Evolutionary conservation across 1,284 basidiomycete species (phyloP).

Genomic region (Ceratobasidium sp.): DNA sequence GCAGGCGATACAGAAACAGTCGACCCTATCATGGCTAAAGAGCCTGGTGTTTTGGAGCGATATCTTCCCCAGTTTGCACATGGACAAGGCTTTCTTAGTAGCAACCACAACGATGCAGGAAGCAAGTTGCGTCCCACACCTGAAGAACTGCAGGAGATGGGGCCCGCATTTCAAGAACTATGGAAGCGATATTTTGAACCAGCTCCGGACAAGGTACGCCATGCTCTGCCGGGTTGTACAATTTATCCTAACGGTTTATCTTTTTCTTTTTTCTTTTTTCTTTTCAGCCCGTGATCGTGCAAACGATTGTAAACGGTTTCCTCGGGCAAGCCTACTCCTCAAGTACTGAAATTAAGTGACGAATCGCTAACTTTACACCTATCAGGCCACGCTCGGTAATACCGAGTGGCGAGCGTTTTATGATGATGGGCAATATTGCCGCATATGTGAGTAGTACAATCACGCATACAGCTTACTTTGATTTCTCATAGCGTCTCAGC

Average conservation of each 20-base stretch:
- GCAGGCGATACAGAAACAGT: conserved; percentile 6
- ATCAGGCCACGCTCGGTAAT: conserved; percentile 52
- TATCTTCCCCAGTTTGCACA: conserved; percentile 1
- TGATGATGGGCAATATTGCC: conserved; percentile 28
- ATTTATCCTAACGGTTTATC: conserved; percentile 51
- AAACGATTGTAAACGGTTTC: conserved; percentile 22
- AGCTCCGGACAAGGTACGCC: conserved; percentile 59
- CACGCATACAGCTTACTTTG: background rate
- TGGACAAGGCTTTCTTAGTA: background rate
- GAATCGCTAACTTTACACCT: conserved; percentile 45
- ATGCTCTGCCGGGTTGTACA: conserved; percentile 47
- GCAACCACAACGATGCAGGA: conserved; percentile 59
- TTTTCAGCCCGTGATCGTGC: conserved; percentile 21
- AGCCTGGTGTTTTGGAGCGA: background rate
- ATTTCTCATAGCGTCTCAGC: conserved; percentile 31
- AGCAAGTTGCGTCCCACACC: conserved; percentile 62
- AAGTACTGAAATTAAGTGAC: too few relatives aligned
- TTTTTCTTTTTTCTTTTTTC: too few relatives aligned
- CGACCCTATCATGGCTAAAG: background rate
- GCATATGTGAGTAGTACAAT: conserved; percentile 24
- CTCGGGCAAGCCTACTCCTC: conserved; percentile 1
- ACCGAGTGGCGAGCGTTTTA: conserved; percentile 15
- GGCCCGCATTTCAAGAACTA: conserved; percentile 57
- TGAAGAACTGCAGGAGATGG: conserved; percentile 59
- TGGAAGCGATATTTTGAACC: conserved; percentile 60